phyloP scores from a whole-genome alignment of 192 early-diverging fungal genomes.

The Entomortierella beljakovae region DNA sequence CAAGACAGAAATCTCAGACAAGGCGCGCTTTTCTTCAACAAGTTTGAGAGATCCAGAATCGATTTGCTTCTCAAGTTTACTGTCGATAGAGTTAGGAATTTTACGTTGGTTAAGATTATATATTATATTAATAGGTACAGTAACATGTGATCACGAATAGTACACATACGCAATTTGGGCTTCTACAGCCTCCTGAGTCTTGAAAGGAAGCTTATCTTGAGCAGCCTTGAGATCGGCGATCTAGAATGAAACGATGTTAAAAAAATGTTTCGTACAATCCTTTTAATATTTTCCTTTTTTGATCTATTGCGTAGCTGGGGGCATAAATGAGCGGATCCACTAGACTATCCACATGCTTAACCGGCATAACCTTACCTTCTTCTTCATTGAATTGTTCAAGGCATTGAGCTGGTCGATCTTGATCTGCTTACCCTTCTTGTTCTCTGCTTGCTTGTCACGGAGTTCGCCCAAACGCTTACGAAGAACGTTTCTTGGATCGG shows the following conservation, averaged over 20 bases:
- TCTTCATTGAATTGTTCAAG: slow-evolving; percentile 80
- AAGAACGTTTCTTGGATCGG: slow-evolving; percentile 56
- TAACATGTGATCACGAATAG: background rate
- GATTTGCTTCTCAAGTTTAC: slow-evolving; percentile 81
- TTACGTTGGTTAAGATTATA: background rate
- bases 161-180: slow-evolving; percentile 71
- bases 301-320: too few relatives aligned
- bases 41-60: slow-evolving; percentile 81
- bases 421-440: slow-evolving; percentile 75
- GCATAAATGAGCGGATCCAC: too few relatives aligned
- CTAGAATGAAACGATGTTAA: slow-evolving; percentile 37
- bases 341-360: too few relatives aligned
- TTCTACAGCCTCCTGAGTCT: slow-evolving; percentile 85
- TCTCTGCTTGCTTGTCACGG: slow-evolving; percentile 75
- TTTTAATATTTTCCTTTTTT: too few relatives aligned
- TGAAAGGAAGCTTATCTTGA: slow-evolving; percentile 84
- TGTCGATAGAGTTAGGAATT: too few relatives aligned
- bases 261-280: too few relatives aligned
- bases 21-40: slow-evolving; percentile 89
- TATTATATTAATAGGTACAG: background rate
- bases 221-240: slow-evolving; percentile 77
- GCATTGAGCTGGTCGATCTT: slow-evolving; percentile 78
- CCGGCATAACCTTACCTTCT: slow-evolving; percentile 86
- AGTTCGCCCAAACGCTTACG: slow-evolving; percentile 71
- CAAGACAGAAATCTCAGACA: slow-evolving; percentile 84